Evolutionary conservation across 2,329 filamentous ascomycete species (phyloP).

Genomic region (Ascochyta koolunga): DNA sequence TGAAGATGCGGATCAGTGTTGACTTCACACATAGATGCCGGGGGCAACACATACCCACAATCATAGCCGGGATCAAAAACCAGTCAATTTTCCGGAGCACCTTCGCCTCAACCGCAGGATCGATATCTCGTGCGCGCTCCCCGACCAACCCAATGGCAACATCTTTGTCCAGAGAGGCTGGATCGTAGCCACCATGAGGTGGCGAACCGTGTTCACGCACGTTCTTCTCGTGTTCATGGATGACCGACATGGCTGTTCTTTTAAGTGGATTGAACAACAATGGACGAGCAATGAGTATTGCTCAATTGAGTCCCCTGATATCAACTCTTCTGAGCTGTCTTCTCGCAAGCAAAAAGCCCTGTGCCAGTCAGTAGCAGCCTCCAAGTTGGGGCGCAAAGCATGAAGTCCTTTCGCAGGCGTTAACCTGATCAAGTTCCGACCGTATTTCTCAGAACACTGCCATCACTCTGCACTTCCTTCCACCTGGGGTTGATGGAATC

Average conservation of each 20-base stretch:
- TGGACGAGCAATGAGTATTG: too few relatives aligned
- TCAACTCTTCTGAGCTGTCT: not conserved
- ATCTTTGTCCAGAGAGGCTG: conserved; percentile 55
- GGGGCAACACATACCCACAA: conserved; percentile 35
- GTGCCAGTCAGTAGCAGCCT: conserved; percentile 38
- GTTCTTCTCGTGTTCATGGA: conserved; percentile 21
- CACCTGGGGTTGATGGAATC: not conserved
- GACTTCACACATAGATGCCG: too few relatives aligned
- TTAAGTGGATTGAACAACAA: too few relatives aligned
- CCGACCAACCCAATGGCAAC: conserved; percentile 66
- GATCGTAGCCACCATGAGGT: conserved; percentile 14
- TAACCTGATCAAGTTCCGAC: conserved; percentile 61
- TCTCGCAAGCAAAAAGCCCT: conserved; percentile 25
- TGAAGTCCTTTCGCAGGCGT: conserved; percentile 60
- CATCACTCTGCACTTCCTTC: not conserved
- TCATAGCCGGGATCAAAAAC: conserved; percentile 72
- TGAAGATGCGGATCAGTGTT: not conserved
- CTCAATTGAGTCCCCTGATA: not conserved
- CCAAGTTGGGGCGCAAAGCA: conserved; percentile 46
- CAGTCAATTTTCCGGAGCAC: conserved; percentile 71
- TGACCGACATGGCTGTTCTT: not conserved
- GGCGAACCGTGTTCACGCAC: conserved; percentile 5
- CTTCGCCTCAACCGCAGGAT: conserved; percentile 60
- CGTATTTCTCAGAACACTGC: conserved; percentile 58
- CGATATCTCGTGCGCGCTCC: conserved; percentile 60